These are phyloP conservation scores for Rhodotorula sp. DNA, from an alignment of 1,284 basidiomycete genomes.

Conservation along the genomic window DNA sequence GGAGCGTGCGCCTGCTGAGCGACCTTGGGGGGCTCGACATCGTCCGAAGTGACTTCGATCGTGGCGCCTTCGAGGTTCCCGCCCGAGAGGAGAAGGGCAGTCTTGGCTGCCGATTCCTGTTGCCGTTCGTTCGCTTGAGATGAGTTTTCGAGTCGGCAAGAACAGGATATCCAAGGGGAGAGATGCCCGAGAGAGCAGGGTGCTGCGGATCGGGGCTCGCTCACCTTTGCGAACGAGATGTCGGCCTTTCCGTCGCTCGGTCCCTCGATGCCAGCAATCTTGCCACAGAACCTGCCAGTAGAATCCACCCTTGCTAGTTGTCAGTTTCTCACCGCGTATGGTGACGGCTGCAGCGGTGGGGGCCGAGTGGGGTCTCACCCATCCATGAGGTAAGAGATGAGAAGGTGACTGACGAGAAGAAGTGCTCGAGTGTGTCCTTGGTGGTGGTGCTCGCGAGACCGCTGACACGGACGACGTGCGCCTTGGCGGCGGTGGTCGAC, in stretches of 20 bases:
- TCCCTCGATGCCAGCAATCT: slow-evolving; percentile 58
- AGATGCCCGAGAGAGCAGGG: no score
- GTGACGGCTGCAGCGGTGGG: neutral
- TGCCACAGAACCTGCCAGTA: slow-evolving; percentile 42
- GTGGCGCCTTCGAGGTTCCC: slow-evolving; percentile 64
- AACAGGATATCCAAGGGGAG: no score
- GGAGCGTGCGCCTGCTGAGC: slow-evolving; percentile 55
- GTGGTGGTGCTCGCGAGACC: slow-evolving; percentile 62
- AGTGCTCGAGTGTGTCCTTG: slow-evolving; percentile 63
- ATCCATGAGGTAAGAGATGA: neutral
- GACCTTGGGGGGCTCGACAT: slow-evolving; percentile 53
- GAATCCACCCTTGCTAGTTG: no score
- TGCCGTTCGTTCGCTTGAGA: no score
- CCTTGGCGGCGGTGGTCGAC: neutral
- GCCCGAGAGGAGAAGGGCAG: slow-evolving; percentile 66
- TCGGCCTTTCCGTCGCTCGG: slow-evolving; percentile 53
- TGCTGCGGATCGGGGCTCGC: neutral
- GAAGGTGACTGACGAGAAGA: slow-evolving; percentile 54
- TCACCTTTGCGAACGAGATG: slow-evolving; percentile 57
- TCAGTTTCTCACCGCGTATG: no score
- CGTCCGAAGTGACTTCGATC: slow-evolving; percentile 65
- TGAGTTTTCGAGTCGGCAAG: no score
- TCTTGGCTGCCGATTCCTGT: slow-evolving; percentile 71
- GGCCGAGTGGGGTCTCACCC: neutral
- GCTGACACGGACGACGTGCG: slow-evolving; percentile 50